These are phyloP conservation scores for Colletotrichum sp. DNA, from an alignment of 2,329 filamentous ascomycete genomes.

Conservation along the genomic window DNA sequence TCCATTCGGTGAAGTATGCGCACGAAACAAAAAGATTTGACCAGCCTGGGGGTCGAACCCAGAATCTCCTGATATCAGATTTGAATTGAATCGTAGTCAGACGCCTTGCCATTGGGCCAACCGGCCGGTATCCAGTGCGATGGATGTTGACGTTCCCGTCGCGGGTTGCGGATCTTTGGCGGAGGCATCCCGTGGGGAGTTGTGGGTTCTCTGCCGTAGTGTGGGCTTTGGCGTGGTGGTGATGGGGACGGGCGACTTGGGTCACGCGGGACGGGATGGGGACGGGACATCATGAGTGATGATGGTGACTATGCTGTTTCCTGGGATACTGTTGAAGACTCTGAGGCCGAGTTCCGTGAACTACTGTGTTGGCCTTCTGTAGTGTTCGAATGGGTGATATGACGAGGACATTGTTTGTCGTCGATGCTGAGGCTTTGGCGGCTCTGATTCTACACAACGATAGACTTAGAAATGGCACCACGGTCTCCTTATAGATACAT, in stretches of 20 bases:
- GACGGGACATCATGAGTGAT: background rate
- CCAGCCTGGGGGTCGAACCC: conserved; percentile 22
- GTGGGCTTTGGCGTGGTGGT: background rate
- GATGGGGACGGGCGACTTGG: background rate
- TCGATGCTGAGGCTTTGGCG: background rate
- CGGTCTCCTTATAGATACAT: background rate
- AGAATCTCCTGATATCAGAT: conserved; percentile 20
- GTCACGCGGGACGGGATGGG: background rate
- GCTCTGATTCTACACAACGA: background rate
- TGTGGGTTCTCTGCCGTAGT: background rate
- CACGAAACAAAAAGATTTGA: background rate
- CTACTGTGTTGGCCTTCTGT: background rate
- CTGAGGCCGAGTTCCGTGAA: background rate
- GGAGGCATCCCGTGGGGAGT: background rate
- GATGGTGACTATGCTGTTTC: background rate
- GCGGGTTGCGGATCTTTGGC: background rate
- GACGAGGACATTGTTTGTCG: background rate
- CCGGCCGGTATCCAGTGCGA: background rate
- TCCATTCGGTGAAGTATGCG: background rate
- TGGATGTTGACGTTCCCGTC: background rate
- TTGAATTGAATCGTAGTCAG: conserved; percentile 35
- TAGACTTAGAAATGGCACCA: background rate
- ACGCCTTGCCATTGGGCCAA: conserved; percentile 43
- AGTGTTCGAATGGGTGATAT: background rate
- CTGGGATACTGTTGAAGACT: background rate